These are phyloP conservation scores for Cornus florida DNA, from an alignment of 148 eudicot genomes.

Conservation along the genomic window DNA sequence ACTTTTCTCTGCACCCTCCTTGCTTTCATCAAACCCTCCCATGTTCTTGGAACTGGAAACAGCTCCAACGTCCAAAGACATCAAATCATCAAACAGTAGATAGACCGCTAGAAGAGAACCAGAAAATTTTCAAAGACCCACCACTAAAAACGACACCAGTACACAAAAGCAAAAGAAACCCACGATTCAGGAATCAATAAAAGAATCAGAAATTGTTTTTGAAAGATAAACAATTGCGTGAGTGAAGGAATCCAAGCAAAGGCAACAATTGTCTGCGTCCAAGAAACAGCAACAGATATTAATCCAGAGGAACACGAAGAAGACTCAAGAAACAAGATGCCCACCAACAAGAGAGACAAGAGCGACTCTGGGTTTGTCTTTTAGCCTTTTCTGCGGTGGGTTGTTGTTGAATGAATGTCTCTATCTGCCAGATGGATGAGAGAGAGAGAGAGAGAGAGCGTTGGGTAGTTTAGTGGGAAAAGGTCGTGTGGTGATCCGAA, in stretches of 20 bases:
- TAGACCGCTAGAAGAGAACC: background rate
- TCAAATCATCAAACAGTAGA: conserved; percentile 14
- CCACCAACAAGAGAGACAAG: conserved; percentile 16
- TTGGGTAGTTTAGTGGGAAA: background rate
- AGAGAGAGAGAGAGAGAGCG: conserved; percentile 14
- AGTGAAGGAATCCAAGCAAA: conserved; percentile 1
- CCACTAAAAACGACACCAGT: background rate
- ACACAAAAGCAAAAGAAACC: background rate
- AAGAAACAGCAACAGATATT: conserved; percentile 12
- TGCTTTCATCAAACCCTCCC: conserved; percentile 46
- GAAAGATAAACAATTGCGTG: background rate
- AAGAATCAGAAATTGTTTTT: background rate
- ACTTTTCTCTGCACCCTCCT: conserved; percentile 39
- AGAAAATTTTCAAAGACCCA: background rate
- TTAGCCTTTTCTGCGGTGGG: conserved; percentile 7
- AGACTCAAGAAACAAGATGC: conserved; percentile 13
- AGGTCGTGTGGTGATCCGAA: conserved; percentile 9
- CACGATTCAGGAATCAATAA: conserved; percentile 7
- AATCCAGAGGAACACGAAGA: background rate
- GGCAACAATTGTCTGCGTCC: conserved; percentile 6
- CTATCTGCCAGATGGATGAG: conserved; percentile 3
- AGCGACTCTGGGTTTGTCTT: conserved; percentile 18
- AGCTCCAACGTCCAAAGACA: conserved; percentile 26
- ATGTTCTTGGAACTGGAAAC: conserved; percentile 26
- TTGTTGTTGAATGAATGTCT: conserved; percentile 9